Conservation (phyloP, 139 green algal genomes). For the Ettlia oleoabundans region DNA sequence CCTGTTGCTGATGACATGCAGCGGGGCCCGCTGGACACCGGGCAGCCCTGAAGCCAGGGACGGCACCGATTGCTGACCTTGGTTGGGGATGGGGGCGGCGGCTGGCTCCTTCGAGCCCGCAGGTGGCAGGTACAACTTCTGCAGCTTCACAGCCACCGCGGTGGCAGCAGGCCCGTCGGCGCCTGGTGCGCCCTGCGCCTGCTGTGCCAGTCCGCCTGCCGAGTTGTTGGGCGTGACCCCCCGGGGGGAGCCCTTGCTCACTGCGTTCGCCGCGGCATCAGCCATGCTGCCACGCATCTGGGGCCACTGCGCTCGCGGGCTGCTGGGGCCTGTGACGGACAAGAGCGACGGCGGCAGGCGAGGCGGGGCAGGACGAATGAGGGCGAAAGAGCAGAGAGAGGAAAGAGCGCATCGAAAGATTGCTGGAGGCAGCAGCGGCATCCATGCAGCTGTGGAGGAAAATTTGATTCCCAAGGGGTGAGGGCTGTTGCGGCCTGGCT, state of each 20-base stretch:
- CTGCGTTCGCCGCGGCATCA: conserved; percentile 1
- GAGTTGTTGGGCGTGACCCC: conserved; percentile 28
- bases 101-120: neutral
- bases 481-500: no score
- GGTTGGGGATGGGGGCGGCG: conserved; percentile 16
- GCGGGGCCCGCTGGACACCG: no score
- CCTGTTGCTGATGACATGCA: no score
- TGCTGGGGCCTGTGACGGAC: conserved; percentile 32
- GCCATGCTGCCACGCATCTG: conserved; percentile 5
- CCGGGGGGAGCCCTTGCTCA: conserved; percentile 14
- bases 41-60: no score
- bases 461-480: no score
- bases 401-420: no score
- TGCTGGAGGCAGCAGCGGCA: no score
- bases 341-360: neutral
- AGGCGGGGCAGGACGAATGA: no score
- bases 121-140: neutral
- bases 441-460: no score
- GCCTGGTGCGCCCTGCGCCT: neutral
- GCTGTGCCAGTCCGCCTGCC: neutral
- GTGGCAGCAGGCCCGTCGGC: no score
- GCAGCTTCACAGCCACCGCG: neutral
- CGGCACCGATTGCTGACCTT: conserved; percentile 10
- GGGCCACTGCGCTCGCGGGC: conserved; percentile 10
- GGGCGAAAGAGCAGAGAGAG: no score